Base-by-base conservation (phyloP, 2,329 filamentous ascomycete genomes). In the Fusarium scirpi region DNA sequence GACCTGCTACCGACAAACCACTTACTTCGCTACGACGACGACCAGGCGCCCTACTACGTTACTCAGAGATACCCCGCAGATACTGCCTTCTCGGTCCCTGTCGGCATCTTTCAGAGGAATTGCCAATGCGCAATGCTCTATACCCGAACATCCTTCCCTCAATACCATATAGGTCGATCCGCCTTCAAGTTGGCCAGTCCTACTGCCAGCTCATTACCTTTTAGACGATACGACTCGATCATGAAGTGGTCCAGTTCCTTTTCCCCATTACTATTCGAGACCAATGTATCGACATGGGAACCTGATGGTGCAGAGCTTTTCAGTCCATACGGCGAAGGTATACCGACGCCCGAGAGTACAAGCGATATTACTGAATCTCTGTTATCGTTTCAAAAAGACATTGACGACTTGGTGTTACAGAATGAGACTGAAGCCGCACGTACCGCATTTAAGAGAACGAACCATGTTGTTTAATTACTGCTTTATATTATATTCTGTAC, bases 101-200 rank as follows among this genome's bases (percentile, higher is more conserved):
- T 80, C n/a, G 78, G 78, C 2, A 66, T 75, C 3, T 80, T 80
- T 24, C 78, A 80, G 46, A 75, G 78, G n/a, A 76, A 79, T 25
- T 78, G 76, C 29, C 78, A 80, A 44, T 78, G 74, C 18, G 78
- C 78, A 9, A 78, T 80, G 55, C 76, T 80, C 29, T 72, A 77
- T 53, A 71, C 74, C 22, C 73, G 75, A 43, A 77, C 76, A 9
- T 48, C 73, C 1, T 60, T 65, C 3, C 75, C 72, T 54, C 55
- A 58, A 11, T 29, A 29, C 40, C 58, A 47, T 54, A 5, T 7
- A 27, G 56, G 13, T 2, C 29, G 10, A 54, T 30, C 10, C 0
- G 24, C 9, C 1, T 29, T 20, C 8, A 27, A 56, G 6, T 20
- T 20, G 9, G 12, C 16, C 11, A 56, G 6, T 6, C 30, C 20